Conservation (phyloP, 2,329 filamentous ascomycete genomes). For the Colletotrichum gigasporum region DNA sequence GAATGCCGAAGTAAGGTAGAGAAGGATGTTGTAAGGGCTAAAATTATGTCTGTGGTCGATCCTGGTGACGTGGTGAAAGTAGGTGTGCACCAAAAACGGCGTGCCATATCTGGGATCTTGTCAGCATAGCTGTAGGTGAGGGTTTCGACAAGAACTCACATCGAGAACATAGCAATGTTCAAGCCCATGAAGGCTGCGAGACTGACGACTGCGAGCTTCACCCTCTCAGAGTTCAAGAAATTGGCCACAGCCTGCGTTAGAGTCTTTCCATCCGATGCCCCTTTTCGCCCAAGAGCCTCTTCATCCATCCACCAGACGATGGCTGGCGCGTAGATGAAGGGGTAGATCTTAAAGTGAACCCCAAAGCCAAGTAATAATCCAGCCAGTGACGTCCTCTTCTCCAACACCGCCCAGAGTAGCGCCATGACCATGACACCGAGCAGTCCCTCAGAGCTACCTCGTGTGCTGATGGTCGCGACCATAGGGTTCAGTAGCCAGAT, state of each 20-base stretch:
- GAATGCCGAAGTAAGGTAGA: conserved; percentile 84
- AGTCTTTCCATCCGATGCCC: conserved; percentile 25
- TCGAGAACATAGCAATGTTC: conserved; percentile 80
- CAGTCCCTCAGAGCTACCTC: conserved; percentile 92
- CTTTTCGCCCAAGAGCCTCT: conserved; percentile 48
- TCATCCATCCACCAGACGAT: conserved; percentile 84
- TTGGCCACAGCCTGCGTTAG: conserved; percentile 36
- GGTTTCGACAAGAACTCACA: conserved; percentile 57
- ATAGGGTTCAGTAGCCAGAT: conserved; percentile 98
- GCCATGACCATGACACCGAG: conserved; percentile 86
- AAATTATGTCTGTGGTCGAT: conserved; percentile 99
- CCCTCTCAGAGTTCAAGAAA: conserved; percentile 64
- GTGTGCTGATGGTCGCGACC: conserved; percentile 95
- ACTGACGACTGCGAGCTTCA: conserved; percentile 70
- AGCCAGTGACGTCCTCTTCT: conserved; percentile 69
- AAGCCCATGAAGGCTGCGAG: conserved; percentile 77
- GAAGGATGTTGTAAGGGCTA: conserved; percentile 91
- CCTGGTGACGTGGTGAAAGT: conserved; percentile 89
- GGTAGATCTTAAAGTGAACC: conserved; percentile 99
- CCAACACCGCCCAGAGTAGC: conserved; percentile 83
- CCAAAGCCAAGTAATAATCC: conserved; percentile 81
- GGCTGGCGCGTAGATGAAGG: conserved; percentile 90
- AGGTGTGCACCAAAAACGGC: conserved; percentile 89
- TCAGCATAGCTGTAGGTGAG: not conserved
- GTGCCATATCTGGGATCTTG: conserved; percentile 73